Evolutionary conservation across 2,329 filamentous ascomycete genomes (phyloP).

Genomic region (Botrytis deweyae): DNA sequence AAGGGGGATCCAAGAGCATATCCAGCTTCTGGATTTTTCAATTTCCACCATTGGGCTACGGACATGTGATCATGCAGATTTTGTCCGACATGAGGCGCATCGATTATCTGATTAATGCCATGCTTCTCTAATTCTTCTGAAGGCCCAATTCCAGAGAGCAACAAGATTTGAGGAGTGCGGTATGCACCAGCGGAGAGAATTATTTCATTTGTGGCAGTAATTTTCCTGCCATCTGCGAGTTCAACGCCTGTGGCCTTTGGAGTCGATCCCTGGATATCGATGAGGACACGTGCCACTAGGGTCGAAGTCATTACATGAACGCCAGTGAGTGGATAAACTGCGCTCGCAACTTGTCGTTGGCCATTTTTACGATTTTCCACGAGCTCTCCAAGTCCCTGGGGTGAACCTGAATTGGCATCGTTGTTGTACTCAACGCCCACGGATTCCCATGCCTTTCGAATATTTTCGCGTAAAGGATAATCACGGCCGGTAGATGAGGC

Average conservation of each 20-base stretch:
- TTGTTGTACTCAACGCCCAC: background rate
- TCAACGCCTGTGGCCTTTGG: background rate
- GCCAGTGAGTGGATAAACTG: background rate
- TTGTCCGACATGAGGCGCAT: background rate
- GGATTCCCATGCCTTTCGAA: background rate
- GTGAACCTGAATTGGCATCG: background rate
- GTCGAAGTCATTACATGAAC: background rate
- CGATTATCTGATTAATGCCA: conserved; percentile 10
- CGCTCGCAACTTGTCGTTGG: background rate
- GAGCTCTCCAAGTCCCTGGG: background rate
- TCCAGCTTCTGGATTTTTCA: conserved; percentile 9
- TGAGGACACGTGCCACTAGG: background rate
- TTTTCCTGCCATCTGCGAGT: background rate
- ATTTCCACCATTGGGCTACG: conserved; percentile 13
- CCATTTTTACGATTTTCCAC: background rate
- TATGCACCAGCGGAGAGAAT: background rate
- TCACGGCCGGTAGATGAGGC: background rate
- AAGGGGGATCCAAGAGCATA: background rate
- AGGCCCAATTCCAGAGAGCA: background rate
- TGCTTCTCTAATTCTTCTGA: background rate
- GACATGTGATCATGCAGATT: conserved; percentile 15
- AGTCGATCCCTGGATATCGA: background rate
- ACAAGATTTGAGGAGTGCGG: background rate
- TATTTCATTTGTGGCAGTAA: background rate
- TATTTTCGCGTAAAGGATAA: background rate